These are phyloP conservation scores for Beauveria caledonica DNA, from an alignment of 2,329 filamentous ascomycete genomes.

Conservation along the genomic window DNA sequence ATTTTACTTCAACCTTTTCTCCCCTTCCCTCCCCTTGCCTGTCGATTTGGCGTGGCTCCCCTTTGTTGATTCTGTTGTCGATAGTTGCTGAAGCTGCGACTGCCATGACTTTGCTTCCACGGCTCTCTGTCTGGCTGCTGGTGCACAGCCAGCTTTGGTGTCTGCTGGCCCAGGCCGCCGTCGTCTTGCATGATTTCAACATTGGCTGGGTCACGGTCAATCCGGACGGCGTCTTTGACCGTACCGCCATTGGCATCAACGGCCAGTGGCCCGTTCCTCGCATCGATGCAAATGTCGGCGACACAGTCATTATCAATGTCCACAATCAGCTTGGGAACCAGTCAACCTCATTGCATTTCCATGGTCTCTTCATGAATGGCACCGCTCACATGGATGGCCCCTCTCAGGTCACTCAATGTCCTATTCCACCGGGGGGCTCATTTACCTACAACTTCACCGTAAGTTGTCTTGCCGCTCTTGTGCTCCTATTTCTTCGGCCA, in stretches of 20 bases:
- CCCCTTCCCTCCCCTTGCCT: too few relatives aligned
- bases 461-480: too few relatives aligned
- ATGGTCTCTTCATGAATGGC: slow-evolving; percentile 62
- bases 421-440: slow-evolving; percentile 51
- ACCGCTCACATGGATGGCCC: slow-evolving; percentile 66
- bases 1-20: too few relatives aligned
- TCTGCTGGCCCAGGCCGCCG: slow-evolving; percentile 31
- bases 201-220: slow-evolving; percentile 64
- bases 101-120: too few relatives aligned
- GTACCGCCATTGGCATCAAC: slow-evolving; percentile 69
- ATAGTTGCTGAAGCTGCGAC: too few relatives aligned
- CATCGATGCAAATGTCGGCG: slow-evolving; percentile 55
- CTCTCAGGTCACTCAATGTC: slow-evolving; percentile 56
- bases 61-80: too few relatives aligned
- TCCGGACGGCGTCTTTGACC: slow-evolving; percentile 57
- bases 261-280: slow-evolving; percentile 64
- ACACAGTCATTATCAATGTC: slow-evolving; percentile 51
- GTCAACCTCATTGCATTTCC: slow-evolving; percentile 58
- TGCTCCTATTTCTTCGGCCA: too few relatives aligned
- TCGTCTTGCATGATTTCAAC: slow-evolving; percentile 56
- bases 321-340: slow-evolving; percentile 54
- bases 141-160: slow-evolving; percentile 11
- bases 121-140: not conserved
- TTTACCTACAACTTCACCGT: slow-evolving; percentile 63
- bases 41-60: too few relatives aligned